phyloP scores from a whole-genome alignment of 768 basidiomycete species.

The Tremella yokohamensis region DNA sequence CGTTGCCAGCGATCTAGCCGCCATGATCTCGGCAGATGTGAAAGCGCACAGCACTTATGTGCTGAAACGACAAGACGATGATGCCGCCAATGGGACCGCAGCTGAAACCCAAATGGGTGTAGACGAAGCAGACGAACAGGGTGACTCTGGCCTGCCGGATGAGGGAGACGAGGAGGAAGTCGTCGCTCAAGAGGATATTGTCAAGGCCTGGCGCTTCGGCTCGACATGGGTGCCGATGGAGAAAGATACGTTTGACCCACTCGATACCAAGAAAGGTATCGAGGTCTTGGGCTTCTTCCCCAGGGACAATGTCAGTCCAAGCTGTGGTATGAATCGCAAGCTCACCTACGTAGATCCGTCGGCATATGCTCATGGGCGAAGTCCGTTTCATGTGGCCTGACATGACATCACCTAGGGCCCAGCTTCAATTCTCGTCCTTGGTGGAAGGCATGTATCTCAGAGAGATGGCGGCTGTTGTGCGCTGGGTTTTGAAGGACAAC shows the following conservation, averaged over 20 bases:
- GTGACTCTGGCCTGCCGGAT: conserved; percentile 30
- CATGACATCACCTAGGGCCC: conserved; percentile 62
- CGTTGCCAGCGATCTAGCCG: conserved; percentile 22
- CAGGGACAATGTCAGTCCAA: conserved; percentile 58
- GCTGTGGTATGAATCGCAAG: conserved; percentile 1
- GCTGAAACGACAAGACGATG: conserved; percentile 17
- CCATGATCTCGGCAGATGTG: conserved; percentile 45
- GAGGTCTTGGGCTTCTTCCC: conserved; percentile 83
- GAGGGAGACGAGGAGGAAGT: conserved; percentile 51
- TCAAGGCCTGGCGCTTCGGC: conserved; percentile 51
- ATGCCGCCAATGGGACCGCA: conserved; percentile 9
- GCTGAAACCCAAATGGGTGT: conserved; percentile 42
- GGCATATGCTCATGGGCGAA: conserved; percentile 78
- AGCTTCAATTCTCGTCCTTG: conserved; percentile 81
- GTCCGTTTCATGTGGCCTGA: conserved; percentile 81
- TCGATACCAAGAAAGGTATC: conserved; percentile 76
- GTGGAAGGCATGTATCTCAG: conserved; percentile 74
- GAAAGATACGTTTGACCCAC: conserved; percentile 72
- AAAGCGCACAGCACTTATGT: conserved; percentile 37
- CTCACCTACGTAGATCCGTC: conserved; percentile 62
- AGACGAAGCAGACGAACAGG: conserved; percentile 26
- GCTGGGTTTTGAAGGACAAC: conserved; percentile 72
- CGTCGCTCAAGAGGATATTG: conserved; percentile 50
- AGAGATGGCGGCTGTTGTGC: conserved; percentile 69
- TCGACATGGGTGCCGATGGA: conserved; percentile 73